Base-by-base conservation (phyloP, 2,329 filamentous ascomycete genomes). In the Huntiella moniliformis region DNA sequence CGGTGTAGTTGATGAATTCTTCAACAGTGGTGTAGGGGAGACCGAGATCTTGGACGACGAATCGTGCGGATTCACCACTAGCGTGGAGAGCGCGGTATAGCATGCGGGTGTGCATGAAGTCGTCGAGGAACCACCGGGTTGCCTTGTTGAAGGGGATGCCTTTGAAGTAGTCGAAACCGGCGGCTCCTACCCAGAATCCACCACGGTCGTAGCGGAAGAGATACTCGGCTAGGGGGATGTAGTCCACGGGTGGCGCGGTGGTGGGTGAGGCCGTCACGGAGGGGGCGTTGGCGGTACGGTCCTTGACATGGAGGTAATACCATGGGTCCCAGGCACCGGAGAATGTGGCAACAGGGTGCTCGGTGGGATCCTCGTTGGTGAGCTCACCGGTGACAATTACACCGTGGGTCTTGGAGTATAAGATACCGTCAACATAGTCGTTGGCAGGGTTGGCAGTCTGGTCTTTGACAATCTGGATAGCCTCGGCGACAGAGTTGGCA, bases 181-280 rank as follows among this genome's bases (percentile, higher is more conserved):
- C 70, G 5, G 64, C 62, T 38, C 76, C 79, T 34, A 81, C 77
- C 79, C 79, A 84, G 66, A 84, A 84, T 11, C 75, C 77, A 44
- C 77, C 79, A 38, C 79, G 72, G 60, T 84, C 79, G 62, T 84
- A 84, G 43, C 79, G 72, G 66, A 84, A 84, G 52, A 83, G 73
- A 57, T 84, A 84, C 56, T 83, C 79, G 35, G 73, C 71, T 3
- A 83, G 62, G 0, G 79, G 79, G 36, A 83, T 70, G 53, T 74
- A 73, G 43, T 82, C 75, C 45, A 57, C 53, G 12, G 54, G 47
- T 5, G 55, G 46, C 39, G 36, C 51, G 13, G 10, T 52, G 35
- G 34, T 38, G 11, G 51, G 35, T 3, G 44, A 13, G 5, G 51
- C 34, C 6, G 22, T 28, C 6, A 28, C 22, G 8, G 54, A 48